phyloP scores from a whole-genome alignment of 176 grass and related monocot species.

The Dendrocalamus sinicus region DNA sequence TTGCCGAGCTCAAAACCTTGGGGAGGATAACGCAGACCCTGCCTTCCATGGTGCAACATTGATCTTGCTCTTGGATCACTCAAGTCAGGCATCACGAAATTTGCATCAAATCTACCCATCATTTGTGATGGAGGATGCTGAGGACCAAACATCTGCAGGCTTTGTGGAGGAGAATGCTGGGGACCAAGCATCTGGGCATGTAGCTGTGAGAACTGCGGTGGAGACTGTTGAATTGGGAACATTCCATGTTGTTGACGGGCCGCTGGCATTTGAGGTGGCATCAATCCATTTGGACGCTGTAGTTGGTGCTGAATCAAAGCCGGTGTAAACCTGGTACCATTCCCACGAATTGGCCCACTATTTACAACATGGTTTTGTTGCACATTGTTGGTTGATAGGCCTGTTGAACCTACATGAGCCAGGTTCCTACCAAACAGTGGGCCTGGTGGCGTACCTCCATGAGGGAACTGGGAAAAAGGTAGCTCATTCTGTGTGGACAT shows the following conservation, averaged over 20 bases:
- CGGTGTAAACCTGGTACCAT: constrained; percentile 40
- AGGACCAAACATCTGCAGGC: constrained; percentile 51
- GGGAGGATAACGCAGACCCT: constrained; percentile 48
- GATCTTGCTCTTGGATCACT: constrained; percentile 64
- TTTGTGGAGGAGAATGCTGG: constrained; percentile 47
- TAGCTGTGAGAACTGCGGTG: constrained; percentile 46
- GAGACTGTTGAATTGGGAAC: constrained; percentile 51
- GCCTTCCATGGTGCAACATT: constrained; percentile 45
- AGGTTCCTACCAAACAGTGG: constrained; percentile 51
- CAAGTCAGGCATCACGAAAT: constrained; percentile 55
- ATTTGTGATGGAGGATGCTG: constrained; percentile 58
- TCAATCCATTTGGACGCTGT: constrained; percentile 47
- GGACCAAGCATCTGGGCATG: constrained; percentile 51
- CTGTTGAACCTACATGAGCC: constrained; percentile 29
- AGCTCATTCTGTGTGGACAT: constrained; percentile 55
- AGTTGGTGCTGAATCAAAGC: constrained; percentile 41
- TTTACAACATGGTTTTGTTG: constrained; percentile 50
- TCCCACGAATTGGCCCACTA: constrained; percentile 37
- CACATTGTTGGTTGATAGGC: constrained; percentile 25
- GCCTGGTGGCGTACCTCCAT: constrained; percentile 44
- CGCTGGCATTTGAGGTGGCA: constrained; percentile 41
- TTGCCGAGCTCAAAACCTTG: constrained; percentile 50
- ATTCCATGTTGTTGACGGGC: constrained; percentile 53
- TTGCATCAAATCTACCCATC: constrained; percentile 58
- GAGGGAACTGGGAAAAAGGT: constrained; percentile 33